phyloP scores from a whole-genome alignment of 2,329 filamentous ascomycete species.

The Alternaria ethzedia region DNA sequence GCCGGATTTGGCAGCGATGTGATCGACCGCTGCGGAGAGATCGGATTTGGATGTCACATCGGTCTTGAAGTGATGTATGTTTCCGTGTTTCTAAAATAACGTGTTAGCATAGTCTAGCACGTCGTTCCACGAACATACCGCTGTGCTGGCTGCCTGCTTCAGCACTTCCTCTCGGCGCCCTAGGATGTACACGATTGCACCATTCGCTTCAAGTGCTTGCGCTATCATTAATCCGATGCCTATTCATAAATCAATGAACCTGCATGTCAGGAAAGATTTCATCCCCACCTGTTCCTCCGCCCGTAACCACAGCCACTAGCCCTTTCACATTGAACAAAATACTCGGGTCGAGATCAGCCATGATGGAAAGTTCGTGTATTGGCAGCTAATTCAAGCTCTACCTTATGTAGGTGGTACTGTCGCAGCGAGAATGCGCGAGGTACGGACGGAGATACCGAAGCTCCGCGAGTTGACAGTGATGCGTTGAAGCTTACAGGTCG shows the following conservation, averaged over 20 bases:
- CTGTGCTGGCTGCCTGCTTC: conserved; percentile 11
- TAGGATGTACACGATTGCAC: conserved; percentile 32
- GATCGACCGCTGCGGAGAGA: conserved; percentile 18
- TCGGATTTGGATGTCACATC: conserved; percentile 29
- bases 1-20: conserved; percentile 17
- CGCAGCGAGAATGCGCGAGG: background rate
- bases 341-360: conserved; percentile 8
- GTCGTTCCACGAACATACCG: background rate
- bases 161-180: conserved; percentile 28
- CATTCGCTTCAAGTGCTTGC: conserved; percentile 26
- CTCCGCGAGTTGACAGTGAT: background rate
- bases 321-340: conserved; percentile 22
- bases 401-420: background rate
- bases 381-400: background rate
- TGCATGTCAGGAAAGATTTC: background rate
- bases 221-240: conserved; percentile 34
- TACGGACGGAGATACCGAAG: background rate
- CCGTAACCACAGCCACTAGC: conserved; percentile 24
- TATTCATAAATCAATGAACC: background rate
- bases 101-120: background rate
- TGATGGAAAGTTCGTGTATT: background rate
- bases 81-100: background rate
- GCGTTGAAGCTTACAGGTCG: background rate
- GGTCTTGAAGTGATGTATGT: conserved; percentile 19
- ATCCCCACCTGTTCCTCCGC: conserved; percentile 21